Conservation (phyloP, 345 rosid genomes). For the Arabis alpina region DNA sequence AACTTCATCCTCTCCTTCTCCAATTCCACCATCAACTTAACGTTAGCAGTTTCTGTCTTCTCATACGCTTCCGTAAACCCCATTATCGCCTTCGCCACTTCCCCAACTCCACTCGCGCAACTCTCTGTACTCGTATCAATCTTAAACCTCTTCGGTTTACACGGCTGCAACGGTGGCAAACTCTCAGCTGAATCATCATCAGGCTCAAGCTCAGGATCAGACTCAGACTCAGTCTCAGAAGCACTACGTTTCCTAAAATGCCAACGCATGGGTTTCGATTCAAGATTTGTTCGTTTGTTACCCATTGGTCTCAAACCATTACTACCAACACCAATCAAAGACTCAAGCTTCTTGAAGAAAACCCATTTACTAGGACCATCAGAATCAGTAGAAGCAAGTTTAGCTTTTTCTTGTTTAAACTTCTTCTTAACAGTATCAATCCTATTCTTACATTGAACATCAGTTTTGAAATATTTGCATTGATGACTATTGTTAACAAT, state of each 20-base stretch:
- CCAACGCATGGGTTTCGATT: slow-evolving; percentile 24
- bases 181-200: slow-evolving; percentile 54
- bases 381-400: slow-evolving; percentile 58
- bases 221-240: slow-evolving; percentile 46
- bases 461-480: slow-evolving; percentile 67
- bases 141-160: slow-evolving; percentile 37
- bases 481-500: slow-evolving; percentile 70
- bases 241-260: slow-evolving; percentile 53
- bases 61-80: slow-evolving; percentile 83
- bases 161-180: slow-evolving; percentile 44
- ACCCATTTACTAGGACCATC: slow-evolving; percentile 71
- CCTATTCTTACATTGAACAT: slow-evolving; percentile 93
- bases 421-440: slow-evolving; percentile 96
- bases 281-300: not conserved
- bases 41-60: slow-evolving; percentile 76
- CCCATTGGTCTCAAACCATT: slow-evolving; percentile 50
- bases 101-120: slow-evolving; percentile 41
- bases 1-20: slow-evolving; percentile 92
- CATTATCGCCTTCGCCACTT: slow-evolving; percentile 63
- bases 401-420: slow-evolving; percentile 81
- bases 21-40: slow-evolving; percentile 80
- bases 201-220: slow-evolving; percentile 47
- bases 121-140: slow-evolving; percentile 33
- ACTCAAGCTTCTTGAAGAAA: slow-evolving; percentile 70
- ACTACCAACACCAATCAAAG: slow-evolving; percentile 65